Evolutionary conservation across 2,329 filamentous ascomycete species (phyloP).

Genomic region (Zymoseptoria brevis): DNA sequence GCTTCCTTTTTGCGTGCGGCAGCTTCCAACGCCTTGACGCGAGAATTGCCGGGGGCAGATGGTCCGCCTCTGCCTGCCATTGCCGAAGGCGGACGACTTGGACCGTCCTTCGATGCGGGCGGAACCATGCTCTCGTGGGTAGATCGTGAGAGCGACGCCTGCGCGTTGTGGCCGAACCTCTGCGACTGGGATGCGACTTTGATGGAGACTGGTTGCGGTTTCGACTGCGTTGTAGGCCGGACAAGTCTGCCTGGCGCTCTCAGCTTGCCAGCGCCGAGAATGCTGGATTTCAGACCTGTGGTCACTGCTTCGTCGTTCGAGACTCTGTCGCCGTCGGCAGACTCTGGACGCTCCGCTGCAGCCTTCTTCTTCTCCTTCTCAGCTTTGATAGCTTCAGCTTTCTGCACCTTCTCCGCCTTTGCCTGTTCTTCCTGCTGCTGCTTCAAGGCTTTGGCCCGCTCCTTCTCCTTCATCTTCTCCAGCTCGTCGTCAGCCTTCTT

Average conservation of each 20-base stretch:
- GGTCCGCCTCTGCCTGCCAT: conserved; percentile 61
- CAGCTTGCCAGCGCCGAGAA: conserved; percentile 33
- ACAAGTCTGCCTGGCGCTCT: conserved; percentile 28
- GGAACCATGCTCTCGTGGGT: conserved; percentile 27
- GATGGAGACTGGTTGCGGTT: conserved; percentile 63
- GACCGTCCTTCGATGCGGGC: conserved; percentile 9
- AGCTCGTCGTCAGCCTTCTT: conserved; percentile 55
- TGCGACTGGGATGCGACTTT: conserved; percentile 48
- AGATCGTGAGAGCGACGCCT: conserved; percentile 19
- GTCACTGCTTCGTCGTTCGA: conserved; percentile 50
- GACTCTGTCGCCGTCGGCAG: conserved; percentile 32
- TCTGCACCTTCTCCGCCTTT: conserved; percentile 31
- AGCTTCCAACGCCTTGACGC: conserved; percentile 54
- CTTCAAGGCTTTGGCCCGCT: conserved; percentile 57
- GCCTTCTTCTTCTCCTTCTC: conserved; percentile 28
- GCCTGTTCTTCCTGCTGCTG: conserved; percentile 44
- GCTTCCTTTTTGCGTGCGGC: conserved; percentile 76
- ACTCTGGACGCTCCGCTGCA: conserved; percentile 18
- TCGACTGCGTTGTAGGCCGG: conserved; percentile 48
- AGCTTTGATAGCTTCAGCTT: conserved; percentile 30
- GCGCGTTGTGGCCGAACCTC: conserved; percentile 24
- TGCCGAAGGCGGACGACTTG: conserved; percentile 33
- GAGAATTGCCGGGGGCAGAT: conserved; percentile 51
- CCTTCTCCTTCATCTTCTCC: conserved; percentile 61
- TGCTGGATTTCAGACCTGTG: conserved; percentile 44